Percentiles rank a stretch among this genome's conserved stretches.
Evolutionary conservation across 257 asterid genomes (phyloP).

Genomic region (Rehmannia glutinosa): DNA sequence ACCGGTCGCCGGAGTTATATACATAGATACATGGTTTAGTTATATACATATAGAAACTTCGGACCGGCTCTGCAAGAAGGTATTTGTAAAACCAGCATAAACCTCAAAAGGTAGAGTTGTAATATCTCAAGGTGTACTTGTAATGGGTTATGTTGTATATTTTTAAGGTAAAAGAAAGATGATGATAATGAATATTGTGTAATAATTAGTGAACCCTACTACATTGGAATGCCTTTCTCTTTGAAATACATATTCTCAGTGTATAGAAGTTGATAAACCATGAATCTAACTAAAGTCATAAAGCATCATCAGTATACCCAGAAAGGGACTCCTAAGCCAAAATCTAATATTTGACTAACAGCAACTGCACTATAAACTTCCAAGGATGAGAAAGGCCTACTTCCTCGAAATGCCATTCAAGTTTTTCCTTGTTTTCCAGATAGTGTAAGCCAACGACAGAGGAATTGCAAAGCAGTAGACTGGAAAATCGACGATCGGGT

Average conservation of each 20-base stretch:
- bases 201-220: too few species aligned
- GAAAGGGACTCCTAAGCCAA: not conserved
- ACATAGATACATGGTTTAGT: too few species aligned
- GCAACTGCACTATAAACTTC: not conserved
- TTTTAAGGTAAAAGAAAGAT: too few species aligned
- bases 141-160: too few species aligned
- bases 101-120: too few species aligned
- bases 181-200: too few species aligned
- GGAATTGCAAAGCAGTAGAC: constrained; percentile 64
- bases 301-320: too few species aligned
- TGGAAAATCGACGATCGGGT: constrained; percentile 73
- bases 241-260: not conserved
- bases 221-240: not conserved
- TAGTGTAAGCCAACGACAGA: constrained; percentile 52
- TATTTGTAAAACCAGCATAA: too few species aligned
- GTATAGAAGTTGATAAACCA: not conserved
- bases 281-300: not conserved
- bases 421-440: constrained; percentile 53
- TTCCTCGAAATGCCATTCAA: constrained; percentile 11
- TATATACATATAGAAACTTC: too few species aligned
- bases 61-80: too few species aligned
- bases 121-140: too few species aligned
- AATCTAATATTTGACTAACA: not conserved
- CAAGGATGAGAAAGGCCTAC: not conserved
- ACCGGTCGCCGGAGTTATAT: too few species aligned